Conservation (phyloP, 768 basidiomycete species). For the Lyophyllum decastes region DNA sequence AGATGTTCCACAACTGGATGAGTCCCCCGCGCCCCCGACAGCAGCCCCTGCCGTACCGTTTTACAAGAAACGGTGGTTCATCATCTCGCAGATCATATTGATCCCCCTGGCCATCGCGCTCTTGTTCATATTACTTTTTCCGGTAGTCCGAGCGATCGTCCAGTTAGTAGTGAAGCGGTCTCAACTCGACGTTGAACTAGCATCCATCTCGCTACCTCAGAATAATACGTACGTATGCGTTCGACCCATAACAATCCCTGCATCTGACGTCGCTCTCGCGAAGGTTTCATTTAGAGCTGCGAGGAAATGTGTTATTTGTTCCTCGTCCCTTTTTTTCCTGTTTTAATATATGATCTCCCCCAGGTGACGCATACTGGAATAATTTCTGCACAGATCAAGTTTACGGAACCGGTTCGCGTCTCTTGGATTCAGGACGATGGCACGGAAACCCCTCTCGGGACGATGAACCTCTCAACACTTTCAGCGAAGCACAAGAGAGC, state of each 20-base stretch:
- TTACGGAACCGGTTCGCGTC: conserved; percentile 57
- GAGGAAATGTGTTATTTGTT: conserved; percentile 48
- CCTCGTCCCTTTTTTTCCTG: not conserved
- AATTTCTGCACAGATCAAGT: conserved; percentile 62
- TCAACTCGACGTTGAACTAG: conserved; percentile 53
- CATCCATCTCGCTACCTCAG: conserved; percentile 50
- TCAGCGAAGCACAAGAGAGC: conserved; percentile 57
- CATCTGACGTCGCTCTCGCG: not conserved
- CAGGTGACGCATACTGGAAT: conserved; percentile 70
- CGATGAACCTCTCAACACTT: conserved; percentile 48
- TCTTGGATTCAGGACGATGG: conserved; percentile 55
- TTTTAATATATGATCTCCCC: not conserved
- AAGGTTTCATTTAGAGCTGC: conserved; percentile 54
- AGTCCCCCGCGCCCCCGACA: conserved; percentile 17
- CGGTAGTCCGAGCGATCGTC: conserved; percentile 65
- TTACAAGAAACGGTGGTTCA: conserved; percentile 66
- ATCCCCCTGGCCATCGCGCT: conserved; percentile 58
- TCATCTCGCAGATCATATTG: conserved; percentile 53
- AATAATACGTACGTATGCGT: conserved; percentile 53
- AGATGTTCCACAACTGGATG: conserved; percentile 16
- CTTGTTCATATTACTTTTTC: conserved; percentile 68
- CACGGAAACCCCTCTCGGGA: conserved; percentile 53
- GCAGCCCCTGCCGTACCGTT: conserved; percentile 38
- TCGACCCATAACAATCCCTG: not conserved
- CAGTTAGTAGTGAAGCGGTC: conserved; percentile 63